Conservation (phyloP, 2,329 filamentous ascomycete genomes). For the Penicillium oxalicum region DNA sequence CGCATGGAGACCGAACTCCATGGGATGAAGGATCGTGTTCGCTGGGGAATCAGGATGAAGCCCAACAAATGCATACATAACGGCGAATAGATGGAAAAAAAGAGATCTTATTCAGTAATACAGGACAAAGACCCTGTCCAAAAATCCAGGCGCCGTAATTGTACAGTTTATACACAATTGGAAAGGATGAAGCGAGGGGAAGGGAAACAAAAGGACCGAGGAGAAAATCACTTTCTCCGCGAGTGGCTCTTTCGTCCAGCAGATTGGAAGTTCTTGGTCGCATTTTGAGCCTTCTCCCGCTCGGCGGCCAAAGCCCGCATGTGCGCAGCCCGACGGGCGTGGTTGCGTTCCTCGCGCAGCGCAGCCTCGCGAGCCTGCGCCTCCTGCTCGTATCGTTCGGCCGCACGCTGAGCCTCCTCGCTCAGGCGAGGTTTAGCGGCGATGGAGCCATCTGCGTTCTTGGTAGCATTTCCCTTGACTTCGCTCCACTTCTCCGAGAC, state of each 20-base stretch:
- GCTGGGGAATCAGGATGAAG: no score
- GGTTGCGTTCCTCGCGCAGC: slow-evolving; percentile 33
- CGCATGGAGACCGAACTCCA: no score
- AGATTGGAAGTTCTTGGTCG: slow-evolving; percentile 10
- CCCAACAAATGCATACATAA: no score
- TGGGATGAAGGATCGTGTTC: no score
- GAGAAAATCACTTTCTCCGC: slow-evolving; percentile 10
- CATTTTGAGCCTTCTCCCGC: slow-evolving; percentile 19
- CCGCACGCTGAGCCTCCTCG: slow-evolving; percentile 28
- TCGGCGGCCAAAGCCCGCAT: slow-evolving; percentile 20
- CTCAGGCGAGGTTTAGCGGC: slow-evolving; percentile 20
- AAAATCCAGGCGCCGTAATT: slow-evolving; percentile 17
- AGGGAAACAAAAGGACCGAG: not conserved
- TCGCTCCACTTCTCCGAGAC: slow-evolving; percentile 19
- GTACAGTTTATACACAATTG: slow-evolving; percentile 18
- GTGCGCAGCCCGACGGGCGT: slow-evolving; percentile 27
- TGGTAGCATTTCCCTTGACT: slow-evolving; percentile 17
- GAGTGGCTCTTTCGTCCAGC: slow-evolving; percentile 1
- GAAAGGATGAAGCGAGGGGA: no score
- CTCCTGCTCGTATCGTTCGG: slow-evolving; percentile 26
- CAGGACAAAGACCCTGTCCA: slow-evolving; percentile 15
- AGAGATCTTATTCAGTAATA: slow-evolving; percentile 12
- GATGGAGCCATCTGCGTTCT: slow-evolving; percentile 16
- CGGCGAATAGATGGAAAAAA: not conserved
- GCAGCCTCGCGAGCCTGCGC: slow-evolving; percentile 23